phyloP scores from a whole-genome alignment of 2,329 filamentous ascomycete genomes.

The Neophaeococcomyces mojaviensis region DNA sequence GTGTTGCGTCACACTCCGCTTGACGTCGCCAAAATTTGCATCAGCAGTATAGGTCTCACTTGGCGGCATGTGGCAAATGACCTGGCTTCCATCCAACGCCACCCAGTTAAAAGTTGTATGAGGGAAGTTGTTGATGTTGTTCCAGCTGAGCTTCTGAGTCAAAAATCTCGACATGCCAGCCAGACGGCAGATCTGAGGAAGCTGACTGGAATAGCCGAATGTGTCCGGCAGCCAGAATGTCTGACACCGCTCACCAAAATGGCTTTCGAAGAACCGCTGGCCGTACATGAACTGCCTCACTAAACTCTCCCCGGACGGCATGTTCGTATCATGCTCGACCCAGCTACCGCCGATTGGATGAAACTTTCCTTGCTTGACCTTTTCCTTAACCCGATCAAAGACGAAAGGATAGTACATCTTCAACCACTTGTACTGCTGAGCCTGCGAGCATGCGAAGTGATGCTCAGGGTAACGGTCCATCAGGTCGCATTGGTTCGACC shows the following conservation, averaged over 20 bases:
- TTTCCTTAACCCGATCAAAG: constrained; percentile 82
- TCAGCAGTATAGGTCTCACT: constrained; percentile 92
- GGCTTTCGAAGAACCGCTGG: constrained; percentile 87
- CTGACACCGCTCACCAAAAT: constrained; percentile 77
- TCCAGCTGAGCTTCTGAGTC: constrained; percentile 98
- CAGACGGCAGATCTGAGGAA: constrained; percentile 85
- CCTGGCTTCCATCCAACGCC: constrained; percentile 86
- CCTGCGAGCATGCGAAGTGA: constrained; percentile 84
- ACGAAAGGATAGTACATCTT: constrained; percentile 81
- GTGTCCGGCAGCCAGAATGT: constrained; percentile 99
- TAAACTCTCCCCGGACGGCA: constrained; percentile 91
- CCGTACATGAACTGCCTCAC: constrained; percentile 93
- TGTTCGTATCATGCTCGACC: constrained; percentile 98
- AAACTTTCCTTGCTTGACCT: constrained; percentile 84
- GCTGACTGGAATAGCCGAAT: constrained; percentile 91
- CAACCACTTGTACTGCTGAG: constrained; percentile 97
- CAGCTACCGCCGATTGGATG: constrained; percentile 95
- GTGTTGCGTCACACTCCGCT: constrained; percentile 80
- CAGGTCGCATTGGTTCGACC: constrained; percentile 92
- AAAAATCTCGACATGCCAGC: constrained; percentile 97
- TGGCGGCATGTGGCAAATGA: constrained; percentile 95
- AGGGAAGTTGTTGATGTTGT: constrained; percentile 98
- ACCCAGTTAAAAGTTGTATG: constrained; percentile 99
- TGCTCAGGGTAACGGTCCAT: constrained; percentile 94
- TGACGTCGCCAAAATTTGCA: constrained; percentile 90